Base-by-base conservation (phyloP, 805 yeast species). In the Tetrapisispora taiwanensis region DNA sequence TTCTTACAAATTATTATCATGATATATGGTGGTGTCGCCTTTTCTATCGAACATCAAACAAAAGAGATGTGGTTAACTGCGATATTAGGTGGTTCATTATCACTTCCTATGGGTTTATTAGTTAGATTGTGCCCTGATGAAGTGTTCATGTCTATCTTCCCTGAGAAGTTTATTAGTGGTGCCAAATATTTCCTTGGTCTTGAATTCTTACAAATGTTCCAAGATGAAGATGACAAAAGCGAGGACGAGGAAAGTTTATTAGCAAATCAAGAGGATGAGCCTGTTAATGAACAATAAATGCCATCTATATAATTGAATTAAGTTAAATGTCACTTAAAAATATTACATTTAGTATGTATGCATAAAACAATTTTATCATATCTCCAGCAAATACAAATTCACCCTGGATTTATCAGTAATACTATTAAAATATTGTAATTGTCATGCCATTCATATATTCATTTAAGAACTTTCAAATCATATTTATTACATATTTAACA, bases 11-110 rank as follows among this genome's bases (percentile, higher is more conserved):
- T 88, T 3, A 63, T 90, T 43, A 90, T 92, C 54, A 92, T 92
- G 97, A 84, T 80, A 65, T 90, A 86, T 50, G 99, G 99, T 44
- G 98, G 99, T 45, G 84, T 90, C 35, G 96, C 98, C 0, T 92
- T 92, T 66, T 78, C 89, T 7, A 73, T 89, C 51, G 77, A 76
- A 2, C 73, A 81, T 49, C 94, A 84, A 65, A 82, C 95, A 0
- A 83, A 84, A 7, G 78, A 78, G 1, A 79, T 81, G 84, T 94
- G 98, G 98, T 92, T 76, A 1, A 79, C 87, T 2, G 92, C 97
- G 0, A 65, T 90, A 5, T 56, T 84, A 24, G 78, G 94, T 66
- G 97, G 97, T 27, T 60, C 83, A 49, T 40, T 84, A 15, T 81
- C 95, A 14, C 66, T 92, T 34, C 97, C 97, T 0, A 73, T 78